Evolutionary conservation across 345 rosid species (phyloP), one percentile per base, ranked within the genome.

Genomic region (Viola odorata): DNA sequence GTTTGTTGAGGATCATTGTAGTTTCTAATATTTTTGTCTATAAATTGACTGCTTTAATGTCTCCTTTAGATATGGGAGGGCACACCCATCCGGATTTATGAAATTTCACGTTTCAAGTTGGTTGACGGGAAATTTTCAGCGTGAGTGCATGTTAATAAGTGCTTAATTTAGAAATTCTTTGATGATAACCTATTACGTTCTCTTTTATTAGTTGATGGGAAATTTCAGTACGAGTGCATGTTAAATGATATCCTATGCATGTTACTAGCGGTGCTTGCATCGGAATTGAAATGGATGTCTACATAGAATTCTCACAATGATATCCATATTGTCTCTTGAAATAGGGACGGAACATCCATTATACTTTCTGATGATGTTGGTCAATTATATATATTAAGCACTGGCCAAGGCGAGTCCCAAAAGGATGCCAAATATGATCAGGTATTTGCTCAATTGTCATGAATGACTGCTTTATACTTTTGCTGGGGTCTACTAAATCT

Each of bases 101-200:
- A 86, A 75, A 88, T 95, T 71, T 89, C 96, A 45, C 89, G 77
- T 73, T 91, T 80, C 84, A 82, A 91, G 79, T 77, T 95, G 89
- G 97, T 95, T n/a, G 99, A 95, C 79, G 99, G 99, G 68, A 95
- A 91, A 75, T 95, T 95, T 79, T 95, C 99, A 52, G 84, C 97
- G 99, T 91, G 85, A 91, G 99, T 77, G 36, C 53, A 53, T 53
- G 3, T 14, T 53, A 50, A 6, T 23, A 23, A 0, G 32, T 9
- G 10, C 47, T 44, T 7, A 44, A 44, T 44, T 7, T 44, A 44
- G 47, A 11, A 44, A 6, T 6, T 11, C 7, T 11, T 44, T 44
- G n/a, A 0, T 47, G n/a, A 4, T 47, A 47, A 47, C 13, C 13
- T 7, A 47, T 47, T 47, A n/a, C 7, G 2, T 10, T 47, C 13